A percentile compares a stretch with the other conserved stretches of the same genome.
Evolutionary conservation across 2,329 filamentous ascomycete species (phyloP).

Genomic region (Claviceps sp.): DNA sequence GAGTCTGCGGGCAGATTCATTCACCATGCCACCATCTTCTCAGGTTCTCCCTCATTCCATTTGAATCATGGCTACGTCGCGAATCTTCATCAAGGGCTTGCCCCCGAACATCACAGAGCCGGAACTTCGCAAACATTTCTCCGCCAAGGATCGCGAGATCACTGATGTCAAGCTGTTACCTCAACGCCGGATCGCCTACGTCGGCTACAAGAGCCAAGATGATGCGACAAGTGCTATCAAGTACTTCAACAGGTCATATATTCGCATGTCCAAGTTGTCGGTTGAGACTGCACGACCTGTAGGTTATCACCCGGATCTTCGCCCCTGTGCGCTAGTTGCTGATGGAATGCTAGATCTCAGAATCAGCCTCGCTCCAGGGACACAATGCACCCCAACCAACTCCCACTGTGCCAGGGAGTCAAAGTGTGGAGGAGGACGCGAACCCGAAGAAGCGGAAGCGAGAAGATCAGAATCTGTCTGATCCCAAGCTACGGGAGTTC

Average conservation of each 20-base stretch:
- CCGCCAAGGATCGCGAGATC: constrained; percentile 54
- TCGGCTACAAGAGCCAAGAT: constrained; percentile 77
- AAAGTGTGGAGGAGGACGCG: constrained; percentile 18
- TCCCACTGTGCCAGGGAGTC: constrained; percentile 9
- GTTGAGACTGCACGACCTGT: constrained; percentile 83
- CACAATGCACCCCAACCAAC: constrained; percentile 15
- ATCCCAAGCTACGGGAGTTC: constrained; percentile 78
- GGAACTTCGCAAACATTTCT: constrained; percentile 82
- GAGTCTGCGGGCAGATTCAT: constrained; percentile 7
- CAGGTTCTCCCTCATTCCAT: background rate
- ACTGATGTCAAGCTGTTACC: constrained; percentile 90
- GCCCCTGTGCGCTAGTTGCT: constrained; percentile 12
- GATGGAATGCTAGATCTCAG: constrained; percentile 31
- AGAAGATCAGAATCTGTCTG: constrained; percentile 41
- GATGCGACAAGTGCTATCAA: constrained; percentile 74
- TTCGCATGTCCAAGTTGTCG: constrained; percentile 86
- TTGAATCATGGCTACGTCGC: constrained; percentile 44
- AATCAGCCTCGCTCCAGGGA: constrained; percentile 24
- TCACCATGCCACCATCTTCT: background rate
- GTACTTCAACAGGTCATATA: constrained; percentile 91
- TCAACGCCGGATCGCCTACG: constrained; percentile 83
- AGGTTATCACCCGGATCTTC: constrained; percentile 15
- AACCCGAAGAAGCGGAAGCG: constrained; percentile 56
- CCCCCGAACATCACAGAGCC: constrained; percentile 75
- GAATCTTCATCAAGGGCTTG: constrained; percentile 67